Base-by-base conservation (phyloP, 495 filamentous ascomycete genomes). In the Daldinia decipiens region DNA sequence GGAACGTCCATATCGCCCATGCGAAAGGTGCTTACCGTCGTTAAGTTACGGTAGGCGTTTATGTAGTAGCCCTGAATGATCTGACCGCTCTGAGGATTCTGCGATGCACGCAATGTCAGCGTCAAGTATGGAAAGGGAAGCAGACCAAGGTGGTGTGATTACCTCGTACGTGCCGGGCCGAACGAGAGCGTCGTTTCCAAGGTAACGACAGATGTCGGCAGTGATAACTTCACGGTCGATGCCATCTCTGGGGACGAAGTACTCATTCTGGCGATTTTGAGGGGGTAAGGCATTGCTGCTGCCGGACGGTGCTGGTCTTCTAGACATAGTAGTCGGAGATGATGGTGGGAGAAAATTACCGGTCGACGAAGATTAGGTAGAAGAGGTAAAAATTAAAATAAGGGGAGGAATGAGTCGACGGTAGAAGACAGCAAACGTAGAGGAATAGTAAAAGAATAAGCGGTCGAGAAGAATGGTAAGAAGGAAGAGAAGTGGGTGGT, bases 201-300 rank as follows among this genome's bases (percentile, higher is more conserved):
- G 88, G 77, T 95, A 97, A 78, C 93, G 91, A 84, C 93, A 96
- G 67, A 97, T 95, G 82, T 97, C 93, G 77, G 93, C 91, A 76
- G 93, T 92, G 81, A 97, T 95, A 75, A 97, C 94, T 79, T 97
- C 92, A 67, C 94, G 88, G 80, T 92, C 91, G 79, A 97, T 97
- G 74, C 93, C 93, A 71, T 95, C 92, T 70, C 92, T 92, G 26
- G 91, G 90, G 60, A 95, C 88, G 79, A 96, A 97, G 78, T 93
- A 95, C 82, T 92, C 90, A 80, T 93, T 92, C 77, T 89, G 88
- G 76, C 90, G 88, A 69, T 81, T 82, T 69, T 80, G 80, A 65
- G 78, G 80, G 38, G 72, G 68, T 55, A 74, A 62, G 57, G 68
- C 57, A 64, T 63, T 77, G 57, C 65, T 74, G 56, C 75, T 71